Percentiles rank a stretch among this genome's conserved stretches.
phyloP scores from a whole-genome alignment of 176 grass and related monocot genomes.

The Otatea glauca region DNA sequence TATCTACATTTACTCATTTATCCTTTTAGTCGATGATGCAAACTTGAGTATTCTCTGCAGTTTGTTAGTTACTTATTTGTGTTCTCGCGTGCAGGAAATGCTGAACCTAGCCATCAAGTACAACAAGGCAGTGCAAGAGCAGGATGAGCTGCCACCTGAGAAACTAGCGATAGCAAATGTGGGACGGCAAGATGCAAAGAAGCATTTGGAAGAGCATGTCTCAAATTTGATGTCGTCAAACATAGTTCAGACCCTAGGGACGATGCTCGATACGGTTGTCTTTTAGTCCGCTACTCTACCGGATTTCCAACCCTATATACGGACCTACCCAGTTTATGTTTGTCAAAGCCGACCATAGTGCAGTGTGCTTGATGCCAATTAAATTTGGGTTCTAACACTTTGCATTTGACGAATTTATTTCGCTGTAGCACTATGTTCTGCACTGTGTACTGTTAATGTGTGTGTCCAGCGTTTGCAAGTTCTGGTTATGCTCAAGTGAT shows the following conservation, averaged over 20 bases:
- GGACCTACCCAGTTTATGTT: not conserved
- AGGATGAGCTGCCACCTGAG: constrained; percentile 94
- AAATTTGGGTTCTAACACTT: constrained; percentile 29
- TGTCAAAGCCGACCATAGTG: not conserved
- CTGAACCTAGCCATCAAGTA: constrained; percentile 93
- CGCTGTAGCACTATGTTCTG: not conserved
- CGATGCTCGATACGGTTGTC: constrained; percentile 94
- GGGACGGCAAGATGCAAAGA: constrained; percentile 92
- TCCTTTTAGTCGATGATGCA: not conserved
- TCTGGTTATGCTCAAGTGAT: not conserved
- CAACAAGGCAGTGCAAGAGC: constrained; percentile 97
- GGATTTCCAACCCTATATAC: not conserved
- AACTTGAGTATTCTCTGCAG: not conserved
- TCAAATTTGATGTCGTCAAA: constrained; percentile 98
- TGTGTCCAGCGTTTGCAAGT: not conserved
- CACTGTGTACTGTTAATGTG: not conserved
- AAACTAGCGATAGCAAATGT: constrained; percentile 97
- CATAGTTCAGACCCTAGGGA: constrained; percentile 94
- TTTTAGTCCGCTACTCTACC: constrained; percentile 54
- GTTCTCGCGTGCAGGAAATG: constrained; percentile 73
- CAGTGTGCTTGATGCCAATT: not conserved
- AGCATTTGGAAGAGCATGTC: constrained; percentile 98
- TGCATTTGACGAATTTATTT: not conserved
- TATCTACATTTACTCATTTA: not conserved
- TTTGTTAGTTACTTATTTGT: constrained; percentile 24